phyloP scores from a whole-genome alignment of 768 basidiomycete genomes.

The Lentinula guzmanii region DNA sequence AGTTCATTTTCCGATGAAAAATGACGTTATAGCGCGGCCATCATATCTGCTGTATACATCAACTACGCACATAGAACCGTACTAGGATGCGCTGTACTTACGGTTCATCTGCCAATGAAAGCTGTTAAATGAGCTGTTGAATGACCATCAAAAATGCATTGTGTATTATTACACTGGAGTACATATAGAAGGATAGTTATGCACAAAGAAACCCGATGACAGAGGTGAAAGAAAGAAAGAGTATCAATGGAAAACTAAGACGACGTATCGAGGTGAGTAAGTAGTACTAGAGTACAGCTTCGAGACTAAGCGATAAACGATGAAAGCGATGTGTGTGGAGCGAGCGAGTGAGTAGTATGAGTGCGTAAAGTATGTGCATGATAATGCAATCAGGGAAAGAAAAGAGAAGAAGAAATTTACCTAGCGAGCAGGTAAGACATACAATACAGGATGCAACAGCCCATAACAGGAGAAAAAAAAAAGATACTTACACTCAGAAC shows the following conservation, averaged over 20 bases:
- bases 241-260: neutral
- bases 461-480: neutral
- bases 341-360: neutral
- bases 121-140: neutral
- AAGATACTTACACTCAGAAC: neutral
- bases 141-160: neutral
- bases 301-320: neutral
- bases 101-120: neutral
- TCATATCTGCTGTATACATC: no score
- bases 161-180: neutral
- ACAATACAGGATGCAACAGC: neutral
- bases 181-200: neutral
- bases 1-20: no score
- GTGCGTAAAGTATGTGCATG: neutral
- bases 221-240: neutral
- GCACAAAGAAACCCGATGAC: neutral
- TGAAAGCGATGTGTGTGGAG: neutral
- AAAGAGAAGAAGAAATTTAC: neutral
- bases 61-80: no score
- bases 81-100: no score
- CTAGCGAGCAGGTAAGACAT: neutral
- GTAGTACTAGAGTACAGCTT: neutral
- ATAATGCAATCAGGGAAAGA: neutral
- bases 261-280: neutral
- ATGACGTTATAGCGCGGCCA: no score